Conservation (phyloP, 345 rosid genomes). For the Trapa incisa region DNA sequence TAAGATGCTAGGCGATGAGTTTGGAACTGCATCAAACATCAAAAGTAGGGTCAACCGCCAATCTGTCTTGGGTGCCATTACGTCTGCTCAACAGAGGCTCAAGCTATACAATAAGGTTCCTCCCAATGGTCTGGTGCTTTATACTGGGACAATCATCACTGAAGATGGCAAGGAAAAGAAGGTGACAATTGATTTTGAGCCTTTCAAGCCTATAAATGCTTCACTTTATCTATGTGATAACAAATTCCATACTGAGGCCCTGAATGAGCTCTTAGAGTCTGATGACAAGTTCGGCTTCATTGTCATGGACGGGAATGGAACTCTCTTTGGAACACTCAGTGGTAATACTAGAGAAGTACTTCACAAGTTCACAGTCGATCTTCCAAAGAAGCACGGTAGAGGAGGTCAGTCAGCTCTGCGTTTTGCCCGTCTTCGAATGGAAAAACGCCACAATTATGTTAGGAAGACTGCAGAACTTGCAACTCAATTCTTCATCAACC, state of each 20-base stretch:
- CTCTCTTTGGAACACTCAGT: constrained; percentile 80
- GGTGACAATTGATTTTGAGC: constrained; percentile 85
- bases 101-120: constrained; percentile 88
- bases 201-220: constrained; percentile 85
- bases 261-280: constrained; percentile 75
- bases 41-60: constrained; percentile 88
- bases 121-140: constrained; percentile 80
- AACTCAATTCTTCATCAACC: constrained; percentile 76
- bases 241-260: constrained; percentile 78
- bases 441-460: constrained; percentile 84
- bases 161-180: constrained; percentile 93
- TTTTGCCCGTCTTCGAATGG: constrained; percentile 91
- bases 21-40: constrained; percentile 88
- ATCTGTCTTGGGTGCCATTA: constrained; percentile 81
- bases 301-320: constrained; percentile 92
- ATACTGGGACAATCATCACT: constrained; percentile 69
- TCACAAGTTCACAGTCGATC: constrained; percentile 81
- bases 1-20: constrained; percentile 93
- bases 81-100: constrained; percentile 90
- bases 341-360: constrained; percentile 87
- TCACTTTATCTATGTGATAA: constrained; percentile 81
- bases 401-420: constrained; percentile 97
- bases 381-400: constrained; percentile 95
- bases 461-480: constrained; percentile 96
- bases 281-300: constrained; percentile 92